Evolutionary conservation across 2,329 filamentous ascomycete species (phyloP).

Genomic region (Monosporascus sp.): DNA sequence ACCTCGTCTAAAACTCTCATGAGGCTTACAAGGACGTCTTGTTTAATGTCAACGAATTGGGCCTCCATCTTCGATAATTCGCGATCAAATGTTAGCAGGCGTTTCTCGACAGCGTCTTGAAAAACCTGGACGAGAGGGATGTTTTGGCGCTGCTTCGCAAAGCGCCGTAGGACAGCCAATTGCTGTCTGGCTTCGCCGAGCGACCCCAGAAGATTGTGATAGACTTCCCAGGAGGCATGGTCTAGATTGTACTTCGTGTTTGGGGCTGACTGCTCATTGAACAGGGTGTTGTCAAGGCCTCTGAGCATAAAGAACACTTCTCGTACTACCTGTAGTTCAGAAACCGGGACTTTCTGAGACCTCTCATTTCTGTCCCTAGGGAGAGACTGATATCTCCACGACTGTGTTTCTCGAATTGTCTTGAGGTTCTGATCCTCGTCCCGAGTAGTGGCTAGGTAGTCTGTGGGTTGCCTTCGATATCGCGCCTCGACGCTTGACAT

Average conservation of each 20-base stretch:
- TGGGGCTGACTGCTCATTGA: constrained; percentile 39
- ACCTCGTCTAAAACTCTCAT: constrained; percentile 57
- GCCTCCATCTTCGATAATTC: constrained; percentile 55
- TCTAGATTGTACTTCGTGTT: constrained; percentile 39
- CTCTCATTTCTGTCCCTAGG: constrained; percentile 25
- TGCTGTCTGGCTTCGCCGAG: constrained; percentile 43
- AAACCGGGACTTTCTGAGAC: constrained; percentile 43
- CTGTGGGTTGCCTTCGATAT: constrained; percentile 21
- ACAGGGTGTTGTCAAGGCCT: constrained; percentile 71
- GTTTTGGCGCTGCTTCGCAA: constrained; percentile 37
- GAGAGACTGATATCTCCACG: constrained; percentile 34
- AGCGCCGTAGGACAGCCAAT: constrained; percentile 40
- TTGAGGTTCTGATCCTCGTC: constrained; percentile 29
- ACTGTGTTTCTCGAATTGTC: constrained; percentile 36
- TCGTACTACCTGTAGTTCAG: constrained; percentile 68
- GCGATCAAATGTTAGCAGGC: constrained; percentile 54
- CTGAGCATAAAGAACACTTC: constrained; percentile 83
- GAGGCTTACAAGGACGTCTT: constrained; percentile 60
- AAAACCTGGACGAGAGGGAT: constrained; percentile 66
- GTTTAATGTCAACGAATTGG: constrained; percentile 48
- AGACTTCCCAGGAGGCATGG: constrained; percentile 44
- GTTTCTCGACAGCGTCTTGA: constrained; percentile 54
- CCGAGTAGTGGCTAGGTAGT: constrained; percentile 32
- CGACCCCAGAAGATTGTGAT: constrained; percentile 41
- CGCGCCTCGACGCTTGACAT: constrained; percentile 26